A percentile compares a stretch with the other conserved stretches of the same genome.
phyloP scores from a whole-genome alignment of 805 yeast species.

The Dipodascopsis uninucleata region DNA sequence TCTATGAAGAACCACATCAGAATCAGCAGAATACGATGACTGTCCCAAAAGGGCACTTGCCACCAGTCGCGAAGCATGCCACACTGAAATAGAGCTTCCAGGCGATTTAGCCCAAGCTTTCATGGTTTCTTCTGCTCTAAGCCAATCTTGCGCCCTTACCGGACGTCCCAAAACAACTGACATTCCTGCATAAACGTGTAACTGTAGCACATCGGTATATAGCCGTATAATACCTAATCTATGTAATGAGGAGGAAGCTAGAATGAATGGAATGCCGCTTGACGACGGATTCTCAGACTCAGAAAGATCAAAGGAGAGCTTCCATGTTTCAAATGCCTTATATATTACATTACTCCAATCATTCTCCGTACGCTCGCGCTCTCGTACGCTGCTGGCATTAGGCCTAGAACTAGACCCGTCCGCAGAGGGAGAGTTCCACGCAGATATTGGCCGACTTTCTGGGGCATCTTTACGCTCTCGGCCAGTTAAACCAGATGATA shows the following conservation, averaged over 20 bases:
- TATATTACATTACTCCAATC: conserved; percentile 34
- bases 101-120: conserved; percentile 30
- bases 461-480: too few relatives aligned
- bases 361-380: too few relatives aligned
- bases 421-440: too few relatives aligned
- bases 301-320: conserved; percentile 22
- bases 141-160: conserved; percentile 24
- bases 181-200: conserved; percentile 29
- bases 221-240: conserved; percentile 30
- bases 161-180: conserved; percentile 27
- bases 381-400: too few relatives aligned
- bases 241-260: conserved; percentile 32
- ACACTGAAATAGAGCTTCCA: conserved; percentile 31
- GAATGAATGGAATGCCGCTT: conserved; percentile 24
- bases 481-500: conserved; percentile 24
- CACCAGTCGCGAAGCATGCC: conserved; percentile 31
- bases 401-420: too few relatives aligned
- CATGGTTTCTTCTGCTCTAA: conserved; percentile 26
- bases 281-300: conserved; percentile 21
- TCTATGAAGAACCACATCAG: conserved; percentile 29
- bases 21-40: conserved; percentile 26
- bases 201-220: conserved; percentile 30
- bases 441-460: too few relatives aligned
- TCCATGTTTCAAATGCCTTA: conserved; percentile 25
- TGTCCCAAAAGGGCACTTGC: conserved; percentile 27